Evolutionary conservation across 805 yeast genomes (phyloP), one percentile per base, ranked within the genome.

Genomic region (Yamadazyma sp.): DNA sequence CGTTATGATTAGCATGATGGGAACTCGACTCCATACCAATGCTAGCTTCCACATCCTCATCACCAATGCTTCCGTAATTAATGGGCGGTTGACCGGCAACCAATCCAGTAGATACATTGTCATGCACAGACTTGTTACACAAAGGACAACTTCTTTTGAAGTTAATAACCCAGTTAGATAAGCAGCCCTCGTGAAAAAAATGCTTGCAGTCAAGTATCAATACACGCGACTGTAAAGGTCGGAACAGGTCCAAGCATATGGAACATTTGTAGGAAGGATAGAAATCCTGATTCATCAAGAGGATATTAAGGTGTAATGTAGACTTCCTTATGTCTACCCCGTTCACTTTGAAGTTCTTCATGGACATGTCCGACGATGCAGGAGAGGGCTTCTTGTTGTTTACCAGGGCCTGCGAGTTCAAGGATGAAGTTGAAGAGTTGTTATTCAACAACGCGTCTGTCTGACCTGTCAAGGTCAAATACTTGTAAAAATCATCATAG

Each of bases 151-250:
- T 60, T 40, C 76, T 64, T 36, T 71, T 65, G 48, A 77, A 75
- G 43, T 67, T 64, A 11, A 78, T 66, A 28, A 79, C 65, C 85
- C 85, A 80, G 41, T 75, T 76, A 16, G 78, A 62, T 34, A 80
- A 69, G 52, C 85, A 80, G 17, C 60, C 62, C 29, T 70, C 71
- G 50, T 80, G 85, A 57, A 70, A 80, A 44, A 78, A 75, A 53
- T 80, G 85, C 35, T 73, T 72, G 52, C 85, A 80, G 6, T 78
- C 79, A 33, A 80, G 61, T 15, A 70, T 62, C 59, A 78, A 62
- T 13, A 80, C 77, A 32, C 63, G 60, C 15, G 75, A 64, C 38
- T 59, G 61, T 21, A 76, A 67, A 11, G 72, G 70, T 8, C 60
- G 56, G 48, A 73, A 79, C 44, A 65, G 71, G 31, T 74, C 83